phyloP scores from a whole-genome alignment of 768 basidiomycete species.

The Auricularia sp. region DNA sequence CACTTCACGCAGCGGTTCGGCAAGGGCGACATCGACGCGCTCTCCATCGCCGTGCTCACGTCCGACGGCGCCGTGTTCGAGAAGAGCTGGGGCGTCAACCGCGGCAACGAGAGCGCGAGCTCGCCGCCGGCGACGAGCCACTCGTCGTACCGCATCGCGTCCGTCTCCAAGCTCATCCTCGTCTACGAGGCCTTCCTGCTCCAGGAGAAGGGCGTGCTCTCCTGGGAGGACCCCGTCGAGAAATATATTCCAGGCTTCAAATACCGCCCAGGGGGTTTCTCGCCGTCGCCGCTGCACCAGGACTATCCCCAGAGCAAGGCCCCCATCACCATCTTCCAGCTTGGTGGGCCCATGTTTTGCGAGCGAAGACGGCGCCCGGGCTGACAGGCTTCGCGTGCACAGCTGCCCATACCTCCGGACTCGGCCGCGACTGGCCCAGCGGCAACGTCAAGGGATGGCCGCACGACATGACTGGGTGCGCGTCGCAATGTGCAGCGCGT shows the following conservation, averaged over 20 bases:
- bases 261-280: slow-evolving; percentile 16
- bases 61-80: slow-evolving; percentile 37
- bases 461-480: slow-evolving; percentile 13
- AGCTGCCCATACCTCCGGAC: slow-evolving; percentile 23
- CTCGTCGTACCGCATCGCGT: slow-evolving; percentile 43
- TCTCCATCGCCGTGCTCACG: slow-evolving; percentile 40
- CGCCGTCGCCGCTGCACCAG: neutral
- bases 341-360: slow-evolving; percentile 1
- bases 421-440: slow-evolving; percentile 29
- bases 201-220: slow-evolving; percentile 32
- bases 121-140: slow-evolving; percentile 26
- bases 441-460: slow-evolving; percentile 34
- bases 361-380: neutral
- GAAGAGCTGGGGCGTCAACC: slow-evolving; percentile 31
- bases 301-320: slow-evolving; percentile 5
- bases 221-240: slow-evolving; percentile 39
- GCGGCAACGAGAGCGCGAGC: slow-evolving; percentile 34
- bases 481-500: neutral
- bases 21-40: slow-evolving; percentile 35
- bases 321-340: slow-evolving; percentile 20
- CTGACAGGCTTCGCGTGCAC: neutral
- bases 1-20: slow-evolving; percentile 15
- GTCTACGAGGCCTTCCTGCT: slow-evolving; percentile 40
- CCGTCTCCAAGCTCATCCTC: slow-evolving; percentile 43
- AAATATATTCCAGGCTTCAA: slow-evolving; percentile 34